Evolutionary conservation across 1,284 basidiomycete species (phyloP), one percentile per base, ranked within the genome.

Genomic region (Cryptococcus amylolentus): DNA sequence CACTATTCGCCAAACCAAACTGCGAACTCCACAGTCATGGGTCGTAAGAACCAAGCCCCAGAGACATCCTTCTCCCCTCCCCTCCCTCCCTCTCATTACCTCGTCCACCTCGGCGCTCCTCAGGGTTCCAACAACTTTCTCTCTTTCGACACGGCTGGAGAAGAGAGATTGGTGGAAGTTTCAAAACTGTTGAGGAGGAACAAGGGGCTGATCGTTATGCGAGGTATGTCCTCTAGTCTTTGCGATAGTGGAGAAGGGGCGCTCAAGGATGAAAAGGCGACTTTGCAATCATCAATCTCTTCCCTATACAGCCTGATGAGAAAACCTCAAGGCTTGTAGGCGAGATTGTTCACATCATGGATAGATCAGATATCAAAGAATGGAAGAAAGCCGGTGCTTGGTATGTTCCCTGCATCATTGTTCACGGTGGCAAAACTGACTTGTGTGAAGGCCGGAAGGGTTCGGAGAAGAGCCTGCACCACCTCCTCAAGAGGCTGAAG

Each of bases 361-460:
- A 59, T 5, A 61, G 57, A 9, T 44, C 54, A 4, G 71, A 75
- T 56, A 64, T 75, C 43, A 72, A 69, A 57, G 55, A 61, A 14
- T 75, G 67, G 67, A 63, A 68, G 37, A 62, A 63, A 53, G 51
- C 63, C 18, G 73, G 71, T 13, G 65, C 68, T 39, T 75, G 73
- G 73, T 75, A 39, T 49, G 73, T 67, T 54, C 35, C 27, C 16
- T 31, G 23, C 38, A 7, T 5, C 7, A 41, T 20, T n/a, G 18
- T 2, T 23, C 23, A 39, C 16, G 16, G 13, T 35, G 39, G 2
- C 23, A 23, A 23, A 23, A 54, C 16, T 41, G 35, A 26, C 20
- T 13, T 39, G 40, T 42, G 26, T 18, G 1, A 47, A 67, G 66
- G 66, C 66, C 66, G 4, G 59, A 59, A 57, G 66, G 62, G 16